These are phyloP conservation scores for Huntiella omanensis DNA, from an alignment of 2,329 filamentous ascomycete genomes.

Conservation along the genomic window DNA sequence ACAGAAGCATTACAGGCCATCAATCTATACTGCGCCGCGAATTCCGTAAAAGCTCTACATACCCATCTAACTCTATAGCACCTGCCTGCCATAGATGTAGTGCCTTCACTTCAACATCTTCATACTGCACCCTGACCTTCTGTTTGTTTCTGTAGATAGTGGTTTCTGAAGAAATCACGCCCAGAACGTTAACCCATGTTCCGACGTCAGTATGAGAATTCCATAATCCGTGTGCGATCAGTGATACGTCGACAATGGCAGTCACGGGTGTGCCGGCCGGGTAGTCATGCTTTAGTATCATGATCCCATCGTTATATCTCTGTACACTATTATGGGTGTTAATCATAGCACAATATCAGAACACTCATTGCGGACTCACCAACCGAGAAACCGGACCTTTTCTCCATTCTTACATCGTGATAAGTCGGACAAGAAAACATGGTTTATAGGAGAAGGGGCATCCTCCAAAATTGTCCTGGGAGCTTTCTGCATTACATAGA, in stretches of 20 bases:
- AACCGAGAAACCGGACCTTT: conserved; percentile 88
- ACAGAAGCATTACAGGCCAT: no score
- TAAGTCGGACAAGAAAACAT: conserved; percentile 39
- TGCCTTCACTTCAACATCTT: conserved; percentile 21
- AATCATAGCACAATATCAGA: no score
- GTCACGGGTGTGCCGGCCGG: conserved; percentile 27
- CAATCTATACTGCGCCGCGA: no score
- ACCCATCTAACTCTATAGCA: conserved; percentile 49
- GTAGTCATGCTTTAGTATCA: conserved; percentile 51
- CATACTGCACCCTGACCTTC: neutral
- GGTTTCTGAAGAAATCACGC: conserved; percentile 38
- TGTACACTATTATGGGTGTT: no score
- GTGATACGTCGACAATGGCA: conserved; percentile 49
- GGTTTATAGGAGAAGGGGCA: no score
- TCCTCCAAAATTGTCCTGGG: no score
- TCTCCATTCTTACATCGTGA: conserved; percentile 31
- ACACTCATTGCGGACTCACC: conserved; percentile 35
- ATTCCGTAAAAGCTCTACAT: conserved; percentile 30
- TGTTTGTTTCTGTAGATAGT: neutral
- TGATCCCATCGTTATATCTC: conserved; percentile 16
- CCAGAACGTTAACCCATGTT: conserved; percentile 79
- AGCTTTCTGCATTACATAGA: no score
- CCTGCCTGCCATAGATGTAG: conserved; percentile 62
- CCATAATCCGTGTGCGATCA: conserved; percentile 48
- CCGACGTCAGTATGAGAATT: conserved; percentile 48